Evolutionary conservation across 2,329 filamentous ascomycete species (phyloP).

Genomic region (Emmonsia crescens): DNA sequence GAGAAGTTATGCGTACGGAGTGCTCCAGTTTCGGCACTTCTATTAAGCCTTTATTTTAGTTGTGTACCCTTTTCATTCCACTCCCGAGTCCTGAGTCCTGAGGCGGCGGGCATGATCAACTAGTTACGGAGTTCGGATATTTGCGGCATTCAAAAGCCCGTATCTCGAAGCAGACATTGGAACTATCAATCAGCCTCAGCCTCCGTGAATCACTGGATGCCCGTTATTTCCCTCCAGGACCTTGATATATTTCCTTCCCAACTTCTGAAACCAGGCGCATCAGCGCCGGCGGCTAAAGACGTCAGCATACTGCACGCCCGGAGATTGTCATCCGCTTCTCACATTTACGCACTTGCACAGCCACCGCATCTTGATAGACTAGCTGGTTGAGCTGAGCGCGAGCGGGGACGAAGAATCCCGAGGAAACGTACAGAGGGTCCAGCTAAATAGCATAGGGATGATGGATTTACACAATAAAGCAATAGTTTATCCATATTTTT

Average conservation of each 20-base stretch:
- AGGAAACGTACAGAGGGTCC: too few relatives aligned
- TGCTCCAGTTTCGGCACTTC: neutral
- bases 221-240: too few relatives aligned
- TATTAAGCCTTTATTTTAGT: neutral
- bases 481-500: too few relatives aligned
- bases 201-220: too few relatives aligned
- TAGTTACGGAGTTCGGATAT: neutral
- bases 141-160: neutral
- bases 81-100: neutral
- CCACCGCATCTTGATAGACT: neutral
- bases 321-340: neutral
- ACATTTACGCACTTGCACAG: neutral
- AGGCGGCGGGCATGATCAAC: too few relatives aligned
- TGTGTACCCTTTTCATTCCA: neutral
- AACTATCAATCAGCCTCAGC: neutral
- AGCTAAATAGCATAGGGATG: too few relatives aligned
- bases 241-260: too few relatives aligned
- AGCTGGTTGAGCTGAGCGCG: too few relatives aligned
- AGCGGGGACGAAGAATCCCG: neutral
- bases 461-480: too few relatives aligned
- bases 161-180: neutral
- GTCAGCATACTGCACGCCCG: neutral
- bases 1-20: too few relatives aligned
- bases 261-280: neutral
- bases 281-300: neutral